Evolutionary conservation across 371 early-diverging fungal species (phyloP).

Genomic region (Apophysomyces ossiformis): DNA sequence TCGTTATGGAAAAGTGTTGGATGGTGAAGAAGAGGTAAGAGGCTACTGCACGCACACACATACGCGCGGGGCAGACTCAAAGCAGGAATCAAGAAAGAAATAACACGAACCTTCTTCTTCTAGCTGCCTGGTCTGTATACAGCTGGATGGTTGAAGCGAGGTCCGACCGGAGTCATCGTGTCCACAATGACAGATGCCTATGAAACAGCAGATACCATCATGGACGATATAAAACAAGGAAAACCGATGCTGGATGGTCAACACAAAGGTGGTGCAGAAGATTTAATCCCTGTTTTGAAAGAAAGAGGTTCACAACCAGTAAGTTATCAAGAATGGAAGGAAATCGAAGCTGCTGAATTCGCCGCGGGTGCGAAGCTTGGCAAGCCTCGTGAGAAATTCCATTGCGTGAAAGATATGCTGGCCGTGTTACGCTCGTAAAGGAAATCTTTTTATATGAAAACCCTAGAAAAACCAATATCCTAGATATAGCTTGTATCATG

Average conservation of each 20-base stretch:
- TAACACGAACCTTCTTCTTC: not conserved
- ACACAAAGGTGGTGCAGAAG: slow-evolving; percentile 35
- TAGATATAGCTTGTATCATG: not conserved
- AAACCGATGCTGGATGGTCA: slow-evolving; percentile 27
- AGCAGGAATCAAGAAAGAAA: not conserved
- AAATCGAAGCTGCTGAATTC: slow-evolving; percentile 79
- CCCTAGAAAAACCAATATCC: not conserved
- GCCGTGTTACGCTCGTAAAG: slow-evolving; percentile 27
- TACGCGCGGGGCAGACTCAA: too few species aligned
- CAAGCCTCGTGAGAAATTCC: slow-evolving; percentile 87
- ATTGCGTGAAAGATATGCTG: slow-evolving; percentile 71
- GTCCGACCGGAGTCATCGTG: slow-evolving; percentile 94
- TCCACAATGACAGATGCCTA: slow-evolving; percentile 94
- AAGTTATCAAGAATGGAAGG: slow-evolving; percentile 81
- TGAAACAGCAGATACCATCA: slow-evolving; percentile 83
- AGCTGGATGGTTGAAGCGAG: slow-evolving; percentile 95
- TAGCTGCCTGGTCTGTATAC: slow-evolving; percentile 77
- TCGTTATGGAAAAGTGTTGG: slow-evolving; percentile 73
- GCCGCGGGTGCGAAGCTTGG: slow-evolving; percentile 64
- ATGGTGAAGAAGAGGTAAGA: slow-evolving; percentile 50
- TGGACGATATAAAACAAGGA: slow-evolving; percentile 58
- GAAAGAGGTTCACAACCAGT: slow-evolving; percentile 50
- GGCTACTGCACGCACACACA: not conserved
- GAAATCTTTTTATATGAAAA: not conserved
- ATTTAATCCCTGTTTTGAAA: slow-evolving; percentile 30